Evolutionary conservation across 2,329 filamentous ascomycete genomes (phyloP).

Genomic region (Colletotrichum lentis): DNA sequence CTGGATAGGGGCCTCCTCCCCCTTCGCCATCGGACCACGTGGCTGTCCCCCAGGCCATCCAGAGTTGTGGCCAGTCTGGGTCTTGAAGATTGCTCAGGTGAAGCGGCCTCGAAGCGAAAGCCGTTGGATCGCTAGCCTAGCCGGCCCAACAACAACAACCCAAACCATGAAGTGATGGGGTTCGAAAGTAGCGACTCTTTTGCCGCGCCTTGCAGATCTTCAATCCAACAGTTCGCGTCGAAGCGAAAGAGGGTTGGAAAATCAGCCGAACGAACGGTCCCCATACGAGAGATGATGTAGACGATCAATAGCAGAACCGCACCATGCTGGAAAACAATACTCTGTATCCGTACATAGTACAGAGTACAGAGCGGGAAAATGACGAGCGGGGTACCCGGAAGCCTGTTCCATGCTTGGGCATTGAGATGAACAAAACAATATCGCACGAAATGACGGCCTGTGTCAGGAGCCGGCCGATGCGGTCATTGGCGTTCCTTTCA

Average conservation of each 20-base stretch:
- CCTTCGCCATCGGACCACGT: not conserved
- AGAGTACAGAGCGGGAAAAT: too few relatives aligned
- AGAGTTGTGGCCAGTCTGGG: conserved; percentile 5
- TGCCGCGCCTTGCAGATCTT: conserved; percentile 14
- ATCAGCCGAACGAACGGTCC: not conserved
- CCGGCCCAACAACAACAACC: too few relatives aligned
- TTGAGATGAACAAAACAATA: conserved; percentile 25
- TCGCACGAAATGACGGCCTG: conserved; percentile 35
- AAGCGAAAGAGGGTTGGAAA: conserved; percentile 16
- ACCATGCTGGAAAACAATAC: conserved; percentile 27
- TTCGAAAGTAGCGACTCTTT: not conserved
- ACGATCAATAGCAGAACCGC: conserved; percentile 11
- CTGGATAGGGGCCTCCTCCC: not conserved
- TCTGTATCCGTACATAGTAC: too few relatives aligned
- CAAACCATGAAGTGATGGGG: not conserved
- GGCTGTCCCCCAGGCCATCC: not conserved
- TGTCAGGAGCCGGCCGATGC: conserved; percentile 23
- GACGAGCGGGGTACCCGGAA: not conserved
- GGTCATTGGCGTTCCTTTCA: conserved; percentile 14
- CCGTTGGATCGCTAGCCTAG: not conserved
- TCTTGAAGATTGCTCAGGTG: conserved; percentile 9
- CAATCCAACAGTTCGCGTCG: conserved; percentile 18
- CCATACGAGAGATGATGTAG: conserved; percentile 9
- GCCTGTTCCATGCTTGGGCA: conserved; percentile 23
- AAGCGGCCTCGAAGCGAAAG: not conserved